These are phyloP conservation scores for Ascochyta viciae-villosae DNA, from an alignment of 2,329 filamentous ascomycete species.

Conservation along the genomic window DNA sequence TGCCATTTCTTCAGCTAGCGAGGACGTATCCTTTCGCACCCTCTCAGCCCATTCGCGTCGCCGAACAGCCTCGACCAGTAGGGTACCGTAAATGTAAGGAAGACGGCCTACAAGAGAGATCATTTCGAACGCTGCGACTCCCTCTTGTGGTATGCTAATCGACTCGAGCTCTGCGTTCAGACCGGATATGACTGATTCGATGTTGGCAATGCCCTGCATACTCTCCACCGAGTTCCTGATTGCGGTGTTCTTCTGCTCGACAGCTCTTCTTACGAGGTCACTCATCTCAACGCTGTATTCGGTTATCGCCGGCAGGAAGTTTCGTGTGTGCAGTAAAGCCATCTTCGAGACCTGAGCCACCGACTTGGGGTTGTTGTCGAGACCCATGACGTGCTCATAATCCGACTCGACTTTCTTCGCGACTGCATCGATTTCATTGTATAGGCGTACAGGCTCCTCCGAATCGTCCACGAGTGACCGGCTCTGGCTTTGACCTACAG, in stretches of 20 bases:
- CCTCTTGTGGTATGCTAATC: constrained; percentile 76
- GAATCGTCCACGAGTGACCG: constrained; percentile 64
- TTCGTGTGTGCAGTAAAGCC: constrained; percentile 68
- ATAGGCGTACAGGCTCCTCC: constrained; percentile 71
- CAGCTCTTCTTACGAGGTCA: constrained; percentile 58
- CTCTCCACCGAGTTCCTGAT: constrained; percentile 71
- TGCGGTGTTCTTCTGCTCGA: constrained; percentile 71
- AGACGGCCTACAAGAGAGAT: constrained; percentile 81
- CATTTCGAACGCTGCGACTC: constrained; percentile 80
- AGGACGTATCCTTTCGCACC: constrained; percentile 84
- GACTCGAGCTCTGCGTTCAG: constrained; percentile 75
- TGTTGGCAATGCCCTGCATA: constrained; percentile 82
- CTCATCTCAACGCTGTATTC: constrained; percentile 65
- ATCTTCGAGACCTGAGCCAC: constrained; percentile 68
- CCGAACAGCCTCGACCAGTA: constrained; percentile 83
- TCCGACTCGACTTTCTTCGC: constrained; percentile 87
- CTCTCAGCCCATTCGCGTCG: constrained; percentile 91
- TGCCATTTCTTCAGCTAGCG: constrained; percentile 90
- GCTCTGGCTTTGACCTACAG: constrained; percentile 54
- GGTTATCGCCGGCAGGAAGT: constrained; percentile 66
- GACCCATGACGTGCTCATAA: constrained; percentile 76
- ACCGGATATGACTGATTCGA: constrained; percentile 76
- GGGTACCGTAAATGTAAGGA: constrained; percentile 88
- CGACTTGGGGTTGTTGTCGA: constrained; percentile 71
- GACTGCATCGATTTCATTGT: constrained; percentile 86